Base-by-base conservation (phyloP, 73 alveolate species). In the Paramecium caudatum region DNA sequence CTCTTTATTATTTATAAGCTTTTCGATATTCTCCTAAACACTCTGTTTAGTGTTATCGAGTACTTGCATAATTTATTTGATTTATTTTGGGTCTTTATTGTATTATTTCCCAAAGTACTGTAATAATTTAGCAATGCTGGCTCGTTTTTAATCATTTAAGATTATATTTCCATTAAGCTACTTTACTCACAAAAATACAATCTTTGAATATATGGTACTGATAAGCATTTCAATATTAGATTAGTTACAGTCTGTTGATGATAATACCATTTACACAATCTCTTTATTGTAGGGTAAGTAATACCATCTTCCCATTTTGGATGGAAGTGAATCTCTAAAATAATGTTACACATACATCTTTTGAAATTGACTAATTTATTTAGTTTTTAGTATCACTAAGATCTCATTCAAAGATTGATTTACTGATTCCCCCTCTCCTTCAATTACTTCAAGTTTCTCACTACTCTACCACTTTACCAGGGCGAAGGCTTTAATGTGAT, bases 21-120 rank as follows among this genome's bases (percentile, higher is more conserved):
- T 74, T 21, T 74, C 88, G 1, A 74, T 74, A 17, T 74, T 74
- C 55, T 74, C 16, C 21, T 74, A 17, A 3, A 74, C 88, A 21
- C 69, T 34, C 43, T 16, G 43, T 74, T 74, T 74, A 3, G 88
- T 74, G 19, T 74, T 74, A 41, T 74, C 65, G 9, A 74, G 55
- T 37, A 68, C 43, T 25, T 41, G n/a, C 65, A 74, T 27, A 30
- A 74, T 74, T 74, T 36, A 41, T 74, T 74, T 19, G 30, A 74
- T 74, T 74, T 74, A 17, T 45, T 74, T 74, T 74, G 88, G 88
- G 43, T 74, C 88, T 39, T 74, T 74, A 43, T 74, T 74, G 32
- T 74, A 74, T 12, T 37, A 10, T 4, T 10, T 74, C 12, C 43
- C 68, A 27, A 74, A 74, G 32, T 74, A 74, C 7, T 17, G 17